Evolutionary conservation across 495 filamentous ascomycete species (phyloP).

Genomic region (Penicillium robsamsonii): DNA sequence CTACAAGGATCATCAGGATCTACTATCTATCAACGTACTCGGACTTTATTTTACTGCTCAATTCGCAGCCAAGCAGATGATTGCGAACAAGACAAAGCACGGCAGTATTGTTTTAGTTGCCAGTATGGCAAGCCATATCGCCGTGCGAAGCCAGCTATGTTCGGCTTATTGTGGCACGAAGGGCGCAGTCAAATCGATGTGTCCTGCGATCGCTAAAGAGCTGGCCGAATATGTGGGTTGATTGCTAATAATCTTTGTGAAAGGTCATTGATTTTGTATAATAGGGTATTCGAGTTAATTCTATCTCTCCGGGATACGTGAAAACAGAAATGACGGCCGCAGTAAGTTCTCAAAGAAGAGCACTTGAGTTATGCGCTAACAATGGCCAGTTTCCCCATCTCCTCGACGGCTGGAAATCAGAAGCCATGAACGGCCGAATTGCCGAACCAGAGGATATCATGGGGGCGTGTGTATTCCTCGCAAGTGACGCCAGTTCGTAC

Average conservation of each 20-base stretch:
- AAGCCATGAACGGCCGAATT: conserved; percentile 71
- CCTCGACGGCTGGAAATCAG: conserved; percentile 63
- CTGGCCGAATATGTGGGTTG: conserved; percentile 36
- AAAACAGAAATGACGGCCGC: conserved; percentile 43
- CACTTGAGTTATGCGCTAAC: conserved; percentile 44
- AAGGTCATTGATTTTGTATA: not conserved
- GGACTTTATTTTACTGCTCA: conserved; percentile 46
- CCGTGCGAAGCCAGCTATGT: conserved; percentile 69
- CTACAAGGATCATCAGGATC: conserved; percentile 42
- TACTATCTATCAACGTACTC: conserved; percentile 38
- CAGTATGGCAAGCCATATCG: conserved; percentile 49
- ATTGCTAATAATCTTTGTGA: not conserved
- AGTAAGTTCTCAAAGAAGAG: conserved; percentile 46
- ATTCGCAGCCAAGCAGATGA: conserved; percentile 47
- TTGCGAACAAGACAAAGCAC: conserved; percentile 43
- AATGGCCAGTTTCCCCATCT: conserved; percentile 68
- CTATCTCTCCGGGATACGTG: conserved; percentile 47
- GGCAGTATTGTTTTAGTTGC: conserved; percentile 49
- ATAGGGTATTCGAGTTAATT: conserved; percentile 44
- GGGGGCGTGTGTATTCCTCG: conserved; percentile 77
- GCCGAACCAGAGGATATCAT: conserved; percentile 79
- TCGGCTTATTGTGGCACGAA: conserved; percentile 73
- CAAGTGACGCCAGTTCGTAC: conserved; percentile 71
- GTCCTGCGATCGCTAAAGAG: conserved; percentile 69
- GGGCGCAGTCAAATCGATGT: conserved; percentile 61